Conservation (phyloP, 2,329 filamentous ascomycete genomes). For the Fusarium sp. region DNA sequence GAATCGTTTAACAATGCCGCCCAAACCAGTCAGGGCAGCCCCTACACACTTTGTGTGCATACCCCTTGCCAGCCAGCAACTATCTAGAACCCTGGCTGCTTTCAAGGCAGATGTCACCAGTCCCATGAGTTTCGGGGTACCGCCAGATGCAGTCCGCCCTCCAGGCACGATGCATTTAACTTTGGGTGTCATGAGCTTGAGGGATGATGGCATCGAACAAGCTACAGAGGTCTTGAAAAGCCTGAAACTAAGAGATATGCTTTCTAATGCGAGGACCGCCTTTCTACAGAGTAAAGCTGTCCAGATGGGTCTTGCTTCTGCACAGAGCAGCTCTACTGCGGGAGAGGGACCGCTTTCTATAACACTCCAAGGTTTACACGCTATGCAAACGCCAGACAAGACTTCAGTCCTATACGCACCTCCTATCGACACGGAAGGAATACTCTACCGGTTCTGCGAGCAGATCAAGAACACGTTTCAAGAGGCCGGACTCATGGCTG, state of each 20-base stretch:
- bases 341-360: conserved; percentile 47
- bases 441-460: conserved; percentile 65
- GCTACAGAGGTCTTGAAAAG: conserved; percentile 53
- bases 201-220: conserved; percentile 55
- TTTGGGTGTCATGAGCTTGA: conserved; percentile 82
- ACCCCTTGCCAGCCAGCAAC: conserved; percentile 72
- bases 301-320: not conserved
- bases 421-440: conserved; percentile 61
- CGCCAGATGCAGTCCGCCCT: conserved; percentile 73
- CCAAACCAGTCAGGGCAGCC: conserved; percentile 51
- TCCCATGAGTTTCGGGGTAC: conserved; percentile 59
- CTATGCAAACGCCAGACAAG: conserved; percentile 66
- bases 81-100: conserved; percentile 66
- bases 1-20: conserved; percentile 14
- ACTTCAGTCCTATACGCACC: conserved; percentile 71
- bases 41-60: conserved; percentile 80
- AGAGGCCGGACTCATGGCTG: conserved; percentile 62
- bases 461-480: conserved; percentile 62
- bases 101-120: conserved; percentile 68
- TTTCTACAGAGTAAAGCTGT: conserved; percentile 1
- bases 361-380: conserved; percentile 62
- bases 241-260: conserved; percentile 52
- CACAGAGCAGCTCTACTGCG: not conserved
- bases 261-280: conserved; percentile 44
- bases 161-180: conserved; percentile 85